Percentiles rank a stretch among this genome's conserved stretches.
phyloP scores from a whole-genome alignment of 2,329 filamentous ascomycete species.

The Trichoderma koningiopsis region DNA sequence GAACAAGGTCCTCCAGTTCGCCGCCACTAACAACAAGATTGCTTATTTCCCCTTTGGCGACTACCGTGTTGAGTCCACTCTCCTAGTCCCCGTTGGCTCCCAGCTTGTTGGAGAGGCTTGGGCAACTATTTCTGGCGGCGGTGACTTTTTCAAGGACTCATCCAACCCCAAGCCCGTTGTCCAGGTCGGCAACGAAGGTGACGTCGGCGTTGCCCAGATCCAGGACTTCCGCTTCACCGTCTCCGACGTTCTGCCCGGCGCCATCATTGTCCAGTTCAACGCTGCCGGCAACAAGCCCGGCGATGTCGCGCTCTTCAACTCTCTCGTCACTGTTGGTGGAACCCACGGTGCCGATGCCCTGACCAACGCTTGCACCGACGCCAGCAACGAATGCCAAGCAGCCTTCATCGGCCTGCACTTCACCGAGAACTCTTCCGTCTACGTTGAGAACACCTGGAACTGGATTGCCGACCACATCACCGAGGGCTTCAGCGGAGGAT shows the following conservation, averaged over 20 bases:
- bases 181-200: slow-evolving; percentile 52
- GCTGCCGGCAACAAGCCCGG: slow-evolving; percentile 48
- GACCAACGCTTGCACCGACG: slow-evolving; percentile 41
- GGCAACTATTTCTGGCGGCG: slow-evolving; percentile 51
- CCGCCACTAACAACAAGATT: slow-evolving; percentile 37
- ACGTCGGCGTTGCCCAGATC: slow-evolving; percentile 53
- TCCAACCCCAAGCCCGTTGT: slow-evolving; percentile 51
- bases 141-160: slow-evolving; percentile 47
- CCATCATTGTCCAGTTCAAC: slow-evolving; percentile 52
- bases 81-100: slow-evolving; percentile 43
- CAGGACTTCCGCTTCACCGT: slow-evolving; percentile 56
- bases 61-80: slow-evolving; percentile 35
- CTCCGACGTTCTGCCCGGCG: slow-evolving; percentile 46
- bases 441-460: slow-evolving; percentile 40
- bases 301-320: slow-evolving; percentile 55
- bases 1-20: slow-evolving; percentile 43
- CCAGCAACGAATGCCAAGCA: slow-evolving; percentile 46
- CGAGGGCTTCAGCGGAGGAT: slow-evolving; percentile 51
- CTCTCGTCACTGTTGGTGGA: slow-evolving; percentile 50
- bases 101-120: slow-evolving; percentile 59
- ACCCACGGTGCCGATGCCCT: slow-evolving; percentile 41
- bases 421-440: slow-evolving; percentile 35
- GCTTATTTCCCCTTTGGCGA: slow-evolving; percentile 37
- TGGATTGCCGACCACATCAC: slow-evolving; percentile 51
- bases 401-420: slow-evolving; percentile 55